phyloP scores from a whole-genome alignment of 2,329 filamentous ascomycete species.

The Ophiosphaerella korrae region DNA sequence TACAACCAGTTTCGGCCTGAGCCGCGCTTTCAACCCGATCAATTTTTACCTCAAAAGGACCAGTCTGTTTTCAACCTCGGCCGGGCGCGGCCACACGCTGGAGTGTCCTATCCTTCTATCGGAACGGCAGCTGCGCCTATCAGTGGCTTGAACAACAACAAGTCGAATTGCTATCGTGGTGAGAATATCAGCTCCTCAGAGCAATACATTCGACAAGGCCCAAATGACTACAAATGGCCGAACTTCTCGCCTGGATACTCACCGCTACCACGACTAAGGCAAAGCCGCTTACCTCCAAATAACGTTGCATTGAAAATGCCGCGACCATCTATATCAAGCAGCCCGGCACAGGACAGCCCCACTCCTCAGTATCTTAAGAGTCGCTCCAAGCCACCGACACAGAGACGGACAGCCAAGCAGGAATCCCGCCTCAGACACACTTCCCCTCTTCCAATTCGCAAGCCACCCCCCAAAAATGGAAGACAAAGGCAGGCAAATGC shows the following conservation, averaged over 20 bases:
- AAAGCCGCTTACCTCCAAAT: conserved; percentile 3
- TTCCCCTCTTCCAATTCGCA: neutral
- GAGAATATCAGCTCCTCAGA: neutral
- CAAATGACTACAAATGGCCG: neutral
- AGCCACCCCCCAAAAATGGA: neutral
- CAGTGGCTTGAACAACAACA: neutral
- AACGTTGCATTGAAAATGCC: conserved; percentile 1
- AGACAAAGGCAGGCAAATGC: neutral
- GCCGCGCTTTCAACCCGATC: too few relatives aligned
- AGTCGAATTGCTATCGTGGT: too few relatives aligned
- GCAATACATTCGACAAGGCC: neutral
- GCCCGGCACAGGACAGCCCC: neutral
- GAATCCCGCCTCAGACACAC: neutral
- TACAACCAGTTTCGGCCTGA: too few relatives aligned
- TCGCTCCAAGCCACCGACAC: neutral
- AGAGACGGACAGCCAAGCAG: neutral
- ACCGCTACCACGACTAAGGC: neutral
- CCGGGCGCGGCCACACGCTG: too few relatives aligned
- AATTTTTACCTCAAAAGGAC: too few relatives aligned
- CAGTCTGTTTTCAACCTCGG: too few relatives aligned
- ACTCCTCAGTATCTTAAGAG: neutral
- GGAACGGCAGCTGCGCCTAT: too few relatives aligned
- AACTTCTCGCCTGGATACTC: neutral
- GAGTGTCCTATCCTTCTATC: too few relatives aligned
- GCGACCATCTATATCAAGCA: neutral